Evolutionary conservation across 805 yeast genomes (phyloP).

Genomic region (Candida anglica): DNA sequence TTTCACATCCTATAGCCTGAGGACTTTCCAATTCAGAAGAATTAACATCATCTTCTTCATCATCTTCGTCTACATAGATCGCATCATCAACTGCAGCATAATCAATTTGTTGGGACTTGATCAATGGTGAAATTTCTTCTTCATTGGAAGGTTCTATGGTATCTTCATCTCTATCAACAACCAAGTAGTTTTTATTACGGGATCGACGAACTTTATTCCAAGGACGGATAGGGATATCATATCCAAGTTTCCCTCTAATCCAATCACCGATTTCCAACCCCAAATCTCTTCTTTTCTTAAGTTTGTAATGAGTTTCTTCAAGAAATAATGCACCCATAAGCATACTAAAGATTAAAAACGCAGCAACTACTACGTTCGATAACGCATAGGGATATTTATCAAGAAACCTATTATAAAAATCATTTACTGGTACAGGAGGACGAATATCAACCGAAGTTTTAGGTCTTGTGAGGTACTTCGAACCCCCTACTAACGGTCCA

Average conservation of each 20-base stretch:
- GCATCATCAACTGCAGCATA: neutral
- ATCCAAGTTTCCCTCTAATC: constrained; percentile 14
- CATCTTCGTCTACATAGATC: neutral
- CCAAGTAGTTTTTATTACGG: neutral
- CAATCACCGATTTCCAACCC: constrained; percentile 45
- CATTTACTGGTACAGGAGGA: constrained; percentile 2
- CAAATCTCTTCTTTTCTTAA: constrained; percentile 35
- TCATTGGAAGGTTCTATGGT: neutral
- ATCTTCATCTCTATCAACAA: neutral
- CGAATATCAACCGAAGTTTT: constrained; percentile 10
- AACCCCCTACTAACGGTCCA: constrained; percentile 56
- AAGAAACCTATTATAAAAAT: constrained; percentile 13
- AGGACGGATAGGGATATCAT: constrained; percentile 13
- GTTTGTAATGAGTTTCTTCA: constrained; percentile 48
- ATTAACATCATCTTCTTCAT: neutral
- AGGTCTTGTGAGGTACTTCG: constrained; percentile 50
- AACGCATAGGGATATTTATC: constrained; percentile 46
- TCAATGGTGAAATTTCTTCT: neutral
- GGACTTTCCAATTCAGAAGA: neutral
- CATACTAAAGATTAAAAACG: constrained; percentile 30
- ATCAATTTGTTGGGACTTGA: neutral
- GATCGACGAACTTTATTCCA: constrained; percentile 11
- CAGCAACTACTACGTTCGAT: constrained; percentile 47
- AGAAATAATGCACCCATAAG: constrained; percentile 42
- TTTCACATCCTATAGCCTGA: neutral